These are phyloP conservation scores for Colletotrichum camelliae DNA, from an alignment of 2,329 filamentous ascomycete species.

Conservation along the genomic window DNA sequence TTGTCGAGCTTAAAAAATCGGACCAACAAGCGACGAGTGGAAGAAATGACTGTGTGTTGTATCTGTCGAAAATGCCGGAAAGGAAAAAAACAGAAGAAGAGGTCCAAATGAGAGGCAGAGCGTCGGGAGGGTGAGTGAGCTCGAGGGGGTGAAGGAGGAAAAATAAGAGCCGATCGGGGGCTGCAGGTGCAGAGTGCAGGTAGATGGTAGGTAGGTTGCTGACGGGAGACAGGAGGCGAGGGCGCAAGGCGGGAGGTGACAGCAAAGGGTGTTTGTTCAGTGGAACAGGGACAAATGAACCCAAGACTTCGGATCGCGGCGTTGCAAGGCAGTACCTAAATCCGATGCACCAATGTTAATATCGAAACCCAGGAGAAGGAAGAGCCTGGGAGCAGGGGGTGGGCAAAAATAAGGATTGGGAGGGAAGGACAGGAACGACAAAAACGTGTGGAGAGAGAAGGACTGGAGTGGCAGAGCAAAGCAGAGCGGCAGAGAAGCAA, in stretches of 20 bases:
- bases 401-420: neutral
- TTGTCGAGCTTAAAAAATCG: constrained; percentile 13
- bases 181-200: neutral
- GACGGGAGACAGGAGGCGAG: neutral
- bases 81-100: neutral
- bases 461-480: neutral
- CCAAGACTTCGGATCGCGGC: constrained; percentile 8
- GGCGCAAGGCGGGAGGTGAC: neutral
- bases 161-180: neutral
- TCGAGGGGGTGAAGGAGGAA: constrained; percentile 1
- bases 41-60: constrained; percentile 1
- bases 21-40: neutral
- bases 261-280: neutral
- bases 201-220: neutral
- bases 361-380: neutral
- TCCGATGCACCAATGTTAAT: constrained; percentile 8
- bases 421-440: neutral
- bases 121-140: neutral
- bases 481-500: neutral
- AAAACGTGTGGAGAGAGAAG: constrained; percentile 1
- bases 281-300: constrained; percentile 11
- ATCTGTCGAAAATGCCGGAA: neutral
- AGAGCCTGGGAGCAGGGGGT: neutral
- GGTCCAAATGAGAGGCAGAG: constrained; percentile 8
- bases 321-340: constrained; percentile 4